These are phyloP conservation scores for Daedaleopsis nitida DNA, from an alignment of 768 basidiomycete species.

Conservation along the genomic window DNA sequence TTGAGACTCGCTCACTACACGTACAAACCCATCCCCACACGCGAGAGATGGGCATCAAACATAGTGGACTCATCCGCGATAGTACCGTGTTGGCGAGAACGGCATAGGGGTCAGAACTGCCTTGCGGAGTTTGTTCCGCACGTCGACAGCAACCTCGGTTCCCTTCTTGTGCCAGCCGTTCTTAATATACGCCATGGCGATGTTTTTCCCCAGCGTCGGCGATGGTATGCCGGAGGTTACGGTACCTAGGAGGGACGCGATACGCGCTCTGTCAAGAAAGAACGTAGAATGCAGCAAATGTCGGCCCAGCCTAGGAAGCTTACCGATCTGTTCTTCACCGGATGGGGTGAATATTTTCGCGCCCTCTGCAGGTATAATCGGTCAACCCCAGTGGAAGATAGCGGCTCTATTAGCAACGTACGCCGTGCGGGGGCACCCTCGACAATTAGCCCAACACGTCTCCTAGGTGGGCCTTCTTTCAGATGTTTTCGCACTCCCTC, in stretches of 20 bases:
- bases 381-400: not conserved
- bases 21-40: too few relatives aligned
- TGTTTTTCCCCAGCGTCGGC: slow-evolving; percentile 85
- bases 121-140: slow-evolving; percentile 77
- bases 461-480: slow-evolving; percentile 72
- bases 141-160: slow-evolving; percentile 80
- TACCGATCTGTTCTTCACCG: slow-evolving; percentile 62
- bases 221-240: slow-evolving; percentile 97
- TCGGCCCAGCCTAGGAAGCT: slow-evolving; percentile 25
- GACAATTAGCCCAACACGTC: slow-evolving; percentile 82
- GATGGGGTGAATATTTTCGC: slow-evolving; percentile 68
- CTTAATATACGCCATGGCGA: slow-evolving; percentile 92
- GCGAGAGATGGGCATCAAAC: too few relatives aligned
- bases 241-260: slow-evolving; percentile 43
- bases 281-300: not conserved
- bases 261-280: slow-evolving; percentile 1
- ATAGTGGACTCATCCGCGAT: slow-evolving; percentile 59
- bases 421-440: slow-evolving; percentile 86
- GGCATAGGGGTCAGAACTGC: slow-evolving; percentile 84
- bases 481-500: slow-evolving; percentile 73
- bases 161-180: slow-evolving; percentile 90
- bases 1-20: too few relatives aligned
- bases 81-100: slow-evolving; percentile 84
- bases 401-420: slow-evolving; percentile 27
- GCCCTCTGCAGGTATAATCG: slow-evolving; percentile 56